These are phyloP conservation scores for Psidium guajava DNA, from an alignment of 345 rosid species.

Conservation along the genomic window DNA sequence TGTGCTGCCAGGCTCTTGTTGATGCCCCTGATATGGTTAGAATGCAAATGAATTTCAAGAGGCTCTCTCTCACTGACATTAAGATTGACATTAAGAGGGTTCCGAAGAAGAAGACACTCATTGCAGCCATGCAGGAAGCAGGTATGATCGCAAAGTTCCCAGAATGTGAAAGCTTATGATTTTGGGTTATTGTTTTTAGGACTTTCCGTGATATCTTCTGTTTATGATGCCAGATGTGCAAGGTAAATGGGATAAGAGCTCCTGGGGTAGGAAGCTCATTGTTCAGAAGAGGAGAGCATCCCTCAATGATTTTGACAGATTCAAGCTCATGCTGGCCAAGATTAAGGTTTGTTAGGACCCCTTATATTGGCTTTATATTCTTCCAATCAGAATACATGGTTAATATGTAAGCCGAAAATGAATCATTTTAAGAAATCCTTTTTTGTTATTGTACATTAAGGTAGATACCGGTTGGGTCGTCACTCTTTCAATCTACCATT, in stretches of 20 bases:
- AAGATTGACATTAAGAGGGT: slow-evolving; percentile 70
- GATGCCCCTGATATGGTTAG: slow-evolving; percentile 95
- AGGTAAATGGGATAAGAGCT: slow-evolving; percentile 80
- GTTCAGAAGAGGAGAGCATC: slow-evolving; percentile 72
- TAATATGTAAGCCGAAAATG: neutral
- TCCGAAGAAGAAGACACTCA: slow-evolving; percentile 70
- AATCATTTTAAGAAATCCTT: neutral
- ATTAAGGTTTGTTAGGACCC: slow-evolving; percentile 48
- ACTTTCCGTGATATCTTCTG: neutral
- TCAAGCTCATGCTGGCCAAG: slow-evolving; percentile 83
- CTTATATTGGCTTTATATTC: neutral
- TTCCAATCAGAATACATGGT: neutral
- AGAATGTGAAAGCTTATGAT: neutral
- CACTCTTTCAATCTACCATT: neutral
- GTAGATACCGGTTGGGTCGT: neutral
- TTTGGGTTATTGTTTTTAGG: neutral
- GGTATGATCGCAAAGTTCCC: slow-evolving; percentile 28
- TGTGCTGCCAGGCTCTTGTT: slow-evolving; percentile 59
- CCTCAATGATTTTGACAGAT: slow-evolving; percentile 72
- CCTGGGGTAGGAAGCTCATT: slow-evolving; percentile 79
- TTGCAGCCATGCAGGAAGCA: slow-evolving; percentile 91
- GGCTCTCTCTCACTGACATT: slow-evolving; percentile 80
- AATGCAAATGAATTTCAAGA: slow-evolving; percentile 88
- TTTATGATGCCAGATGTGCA: slow-evolving; percentile 45
- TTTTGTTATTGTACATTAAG: neutral